These are phyloP conservation scores for Trametes sp. DNA, from an alignment of 1,284 basidiomycete genomes.

Conservation along the genomic window DNA sequence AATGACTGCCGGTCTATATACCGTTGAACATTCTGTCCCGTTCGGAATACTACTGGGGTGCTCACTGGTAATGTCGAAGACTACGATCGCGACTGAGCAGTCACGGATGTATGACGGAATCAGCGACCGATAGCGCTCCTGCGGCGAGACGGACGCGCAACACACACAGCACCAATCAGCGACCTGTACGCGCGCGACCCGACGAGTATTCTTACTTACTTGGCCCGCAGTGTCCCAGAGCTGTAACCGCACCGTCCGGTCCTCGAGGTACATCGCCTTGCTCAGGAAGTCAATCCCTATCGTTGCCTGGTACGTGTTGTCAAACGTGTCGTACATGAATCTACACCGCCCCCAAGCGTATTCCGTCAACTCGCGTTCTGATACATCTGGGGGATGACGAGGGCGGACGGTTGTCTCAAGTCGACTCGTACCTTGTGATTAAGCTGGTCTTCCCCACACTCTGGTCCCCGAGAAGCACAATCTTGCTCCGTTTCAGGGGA, in stretches of 20 bases:
- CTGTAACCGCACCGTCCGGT: conserved; percentile 96
- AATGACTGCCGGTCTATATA: conserved; percentile 93
- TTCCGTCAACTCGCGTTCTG: neutral
- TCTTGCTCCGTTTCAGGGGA: conserved; percentile 94
- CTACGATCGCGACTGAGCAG: conserved; percentile 97
- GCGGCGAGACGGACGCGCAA: conserved; percentile 8
- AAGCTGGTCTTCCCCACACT: conserved; percentile 97
- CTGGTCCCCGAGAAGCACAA: conserved; percentile 93
- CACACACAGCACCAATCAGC: conserved; percentile 7
- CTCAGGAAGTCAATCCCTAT: conserved; percentile 99
- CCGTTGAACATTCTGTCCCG: neutral
- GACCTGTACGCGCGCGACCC: neutral
- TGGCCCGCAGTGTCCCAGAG: conserved; percentile 99
- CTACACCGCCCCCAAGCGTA: conserved; percentile 48
- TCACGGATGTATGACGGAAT: conserved; percentile 99
- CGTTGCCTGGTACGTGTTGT: conserved; percentile 99
- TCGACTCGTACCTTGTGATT: conserved; percentile 81
- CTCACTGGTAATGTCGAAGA: conserved; percentile 98
- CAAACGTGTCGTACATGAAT: conserved; percentile 99
- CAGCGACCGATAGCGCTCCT: conserved; percentile 97
- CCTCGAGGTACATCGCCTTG: conserved; percentile 99
- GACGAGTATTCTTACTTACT: conserved; percentile 52
- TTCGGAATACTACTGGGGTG: conserved; percentile 24
- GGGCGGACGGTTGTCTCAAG: neutral
- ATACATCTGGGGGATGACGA: neutral